Evolutionary conservation across 805 yeast species (phyloP).

Genomic region (Yarrowia sp.): DNA sequence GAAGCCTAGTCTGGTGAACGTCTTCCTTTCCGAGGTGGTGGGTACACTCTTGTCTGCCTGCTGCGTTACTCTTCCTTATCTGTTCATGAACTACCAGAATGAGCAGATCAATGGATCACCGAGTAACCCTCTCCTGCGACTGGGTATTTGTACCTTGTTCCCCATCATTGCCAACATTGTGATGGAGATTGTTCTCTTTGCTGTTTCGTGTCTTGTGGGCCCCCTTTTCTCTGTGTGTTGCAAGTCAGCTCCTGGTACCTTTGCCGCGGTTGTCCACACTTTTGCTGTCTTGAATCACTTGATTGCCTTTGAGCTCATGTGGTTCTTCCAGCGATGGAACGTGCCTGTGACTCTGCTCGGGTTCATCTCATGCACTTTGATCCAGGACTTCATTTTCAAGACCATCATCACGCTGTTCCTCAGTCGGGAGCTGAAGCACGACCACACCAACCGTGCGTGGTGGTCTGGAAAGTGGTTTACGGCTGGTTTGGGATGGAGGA

Average conservation of each 20-base stretch:
- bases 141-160: constrained; percentile 42
- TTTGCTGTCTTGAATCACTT: constrained; percentile 54
- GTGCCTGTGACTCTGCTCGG: constrained; percentile 61
- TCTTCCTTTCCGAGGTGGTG: constrained; percentile 65
- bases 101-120: constrained; percentile 33
- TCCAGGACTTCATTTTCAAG: constrained; percentile 61
- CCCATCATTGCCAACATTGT: constrained; percentile 34
- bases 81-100: constrained; percentile 54
- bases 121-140: constrained; percentile 53
- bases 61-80: constrained; percentile 57
- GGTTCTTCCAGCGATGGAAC: constrained; percentile 68
- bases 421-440: constrained; percentile 60
- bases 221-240: constrained; percentile 45
- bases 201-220: constrained; percentile 35
- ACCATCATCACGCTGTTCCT: constrained; percentile 50
- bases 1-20: constrained; percentile 67
- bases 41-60: constrained; percentile 58
- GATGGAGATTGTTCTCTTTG: constrained; percentile 41
- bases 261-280: constrained; percentile 59
- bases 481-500: constrained; percentile 76
- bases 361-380: constrained; percentile 51
- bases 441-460: constrained; percentile 65
- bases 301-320: constrained; percentile 57
- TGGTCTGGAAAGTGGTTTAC: constrained; percentile 52
- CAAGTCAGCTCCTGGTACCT: constrained; percentile 47